These are phyloP conservation scores for Balansia obtecta DNA, from an alignment of 2,329 filamentous ascomycete genomes.

Conservation along the genomic window DNA sequence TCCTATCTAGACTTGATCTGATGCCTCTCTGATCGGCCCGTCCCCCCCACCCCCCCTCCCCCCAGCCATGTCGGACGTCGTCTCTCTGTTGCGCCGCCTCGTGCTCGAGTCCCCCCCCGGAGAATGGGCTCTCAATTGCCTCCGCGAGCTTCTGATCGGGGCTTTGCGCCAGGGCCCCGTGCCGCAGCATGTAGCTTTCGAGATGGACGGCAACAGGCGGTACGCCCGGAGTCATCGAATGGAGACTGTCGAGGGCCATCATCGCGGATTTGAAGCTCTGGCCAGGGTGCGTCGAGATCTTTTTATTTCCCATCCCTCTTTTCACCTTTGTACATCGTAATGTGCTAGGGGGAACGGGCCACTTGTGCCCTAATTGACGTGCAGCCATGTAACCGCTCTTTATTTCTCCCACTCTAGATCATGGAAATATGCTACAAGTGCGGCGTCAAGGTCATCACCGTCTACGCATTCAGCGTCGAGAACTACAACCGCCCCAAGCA, in stretches of 20 bases:
- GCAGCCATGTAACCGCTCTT: neutral
- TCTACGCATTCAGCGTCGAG: conserved; percentile 98
- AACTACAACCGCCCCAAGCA: conserved; percentile 97
- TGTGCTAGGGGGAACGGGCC: no score
- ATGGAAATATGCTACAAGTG: conserved; percentile 97
- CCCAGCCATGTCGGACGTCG: conserved; percentile 37
- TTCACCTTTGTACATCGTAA: no score
- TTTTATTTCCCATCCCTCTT: no score
- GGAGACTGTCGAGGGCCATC: conserved; percentile 92
- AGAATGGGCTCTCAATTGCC: conserved; percentile 71
- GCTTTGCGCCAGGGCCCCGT: conserved; percentile 83
- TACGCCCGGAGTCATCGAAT: conserved; percentile 86
- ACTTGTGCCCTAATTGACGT: neutral
- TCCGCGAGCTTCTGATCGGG: conserved; percentile 78
- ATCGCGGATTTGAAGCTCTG: conserved; percentile 88
- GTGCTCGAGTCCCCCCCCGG: conserved; percentile 78
- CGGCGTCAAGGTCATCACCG: conserved; percentile 90
- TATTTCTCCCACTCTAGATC: conserved; percentile 38
- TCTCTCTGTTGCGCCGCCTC: conserved; percentile 49
- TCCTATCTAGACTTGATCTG: neutral
- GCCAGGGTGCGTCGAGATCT: conserved; percentile 50
- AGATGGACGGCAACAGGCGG: conserved; percentile 96
- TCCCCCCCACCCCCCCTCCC: neutral
- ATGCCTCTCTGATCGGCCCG: no score
- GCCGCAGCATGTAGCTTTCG: conserved; percentile 93